phyloP scores from a whole-genome alignment of 148 eudicot genomes.

The Polygonum maritimum region DNA sequence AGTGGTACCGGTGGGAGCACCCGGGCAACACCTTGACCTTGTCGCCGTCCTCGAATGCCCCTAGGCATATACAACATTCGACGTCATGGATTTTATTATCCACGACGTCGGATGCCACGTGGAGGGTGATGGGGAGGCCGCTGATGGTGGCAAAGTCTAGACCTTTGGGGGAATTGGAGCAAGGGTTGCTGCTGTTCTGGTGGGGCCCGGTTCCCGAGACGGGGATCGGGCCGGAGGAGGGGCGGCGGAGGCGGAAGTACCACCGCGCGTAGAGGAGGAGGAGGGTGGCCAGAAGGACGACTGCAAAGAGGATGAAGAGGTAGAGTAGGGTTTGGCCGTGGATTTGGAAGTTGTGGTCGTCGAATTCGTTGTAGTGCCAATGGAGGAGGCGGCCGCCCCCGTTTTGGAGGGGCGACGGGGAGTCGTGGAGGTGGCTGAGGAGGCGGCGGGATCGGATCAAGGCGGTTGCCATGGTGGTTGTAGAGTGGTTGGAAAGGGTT shows the following conservation, averaged over 20 bases:
- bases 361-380: constrained; percentile 47
- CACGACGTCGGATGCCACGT: constrained; percentile 14
- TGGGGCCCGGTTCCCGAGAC: constrained; percentile 10
- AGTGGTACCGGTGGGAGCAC: constrained; percentile 58
- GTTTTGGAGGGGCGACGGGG: constrained; percentile 8
- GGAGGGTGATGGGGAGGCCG: constrained; percentile 38
- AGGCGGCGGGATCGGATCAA: constrained; percentile 13
- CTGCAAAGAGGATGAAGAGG: constrained; percentile 51
- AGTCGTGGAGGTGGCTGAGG: constrained; percentile 21
- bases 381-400: constrained; percentile 31
- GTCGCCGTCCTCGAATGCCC: constrained; percentile 54
- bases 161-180: constrained; percentile 19
- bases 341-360: constrained; percentile 60
- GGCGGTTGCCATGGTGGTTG: constrained; percentile 7
- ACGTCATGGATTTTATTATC: constrained; percentile 8
- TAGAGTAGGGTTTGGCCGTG: constrained; percentile 64
- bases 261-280: constrained; percentile 56
- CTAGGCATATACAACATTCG: constrained; percentile 72
- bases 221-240: background rate
- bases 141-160: constrained; percentile 29
- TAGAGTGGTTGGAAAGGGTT: no score
- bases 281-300: constrained; percentile 38
- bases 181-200: background rate
- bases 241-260: constrained; percentile 44
- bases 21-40: constrained; percentile 54